These are phyloP conservation scores for Fusarium sarcochroum DNA, from an alignment of 2,329 filamentous ascomycete genomes.

Conservation along the genomic window DNA sequence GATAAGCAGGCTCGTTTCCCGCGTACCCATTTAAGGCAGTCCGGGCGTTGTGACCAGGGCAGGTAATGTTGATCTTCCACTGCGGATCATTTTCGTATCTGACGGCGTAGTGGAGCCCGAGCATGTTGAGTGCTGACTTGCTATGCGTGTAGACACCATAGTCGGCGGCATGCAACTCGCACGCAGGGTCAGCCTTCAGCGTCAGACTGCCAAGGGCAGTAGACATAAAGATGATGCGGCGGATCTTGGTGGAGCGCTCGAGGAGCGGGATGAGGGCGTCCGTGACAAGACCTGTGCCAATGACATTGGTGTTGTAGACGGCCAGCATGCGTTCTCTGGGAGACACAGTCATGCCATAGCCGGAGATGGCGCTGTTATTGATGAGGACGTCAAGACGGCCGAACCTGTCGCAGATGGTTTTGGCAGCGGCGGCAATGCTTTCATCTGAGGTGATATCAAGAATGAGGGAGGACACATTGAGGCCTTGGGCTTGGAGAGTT, in stretches of 20 bases:
- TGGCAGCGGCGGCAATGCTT: constrained; percentile 24
- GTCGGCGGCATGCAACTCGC: background rate
- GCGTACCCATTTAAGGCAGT: constrained; percentile 26
- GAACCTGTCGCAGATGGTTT: constrained; percentile 11
- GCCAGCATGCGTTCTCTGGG: constrained; percentile 29
- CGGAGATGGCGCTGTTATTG: constrained; percentile 37
- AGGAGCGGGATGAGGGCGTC: constrained; percentile 32
- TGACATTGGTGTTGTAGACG: constrained; percentile 35
- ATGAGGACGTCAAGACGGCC: constrained; percentile 34
- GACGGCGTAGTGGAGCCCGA: constrained; percentile 32
- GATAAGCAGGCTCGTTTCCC: constrained; percentile 6
- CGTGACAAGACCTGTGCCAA: constrained; percentile 35
- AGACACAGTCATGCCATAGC: constrained; percentile 8
- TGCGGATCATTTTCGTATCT: constrained; percentile 18
- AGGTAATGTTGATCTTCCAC: constrained; percentile 33
- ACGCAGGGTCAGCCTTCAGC: constrained; percentile 21
- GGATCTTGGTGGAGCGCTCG: constrained; percentile 16
- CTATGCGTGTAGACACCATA: constrained; percentile 32
- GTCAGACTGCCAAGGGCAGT: constrained; percentile 29
- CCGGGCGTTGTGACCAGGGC: constrained; percentile 20
- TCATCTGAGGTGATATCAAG: constrained; percentile 35
- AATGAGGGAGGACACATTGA: constrained; percentile 23
- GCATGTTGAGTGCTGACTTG: constrained; percentile 40
- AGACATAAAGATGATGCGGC: constrained; percentile 36
- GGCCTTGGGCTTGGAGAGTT: constrained; percentile 19